Percentiles rank a stretch among this genome's conserved stretches.
Conservation (phyloP, 2,329 filamentous ascomycete genomes). For the Didymella pomorum region DNA sequence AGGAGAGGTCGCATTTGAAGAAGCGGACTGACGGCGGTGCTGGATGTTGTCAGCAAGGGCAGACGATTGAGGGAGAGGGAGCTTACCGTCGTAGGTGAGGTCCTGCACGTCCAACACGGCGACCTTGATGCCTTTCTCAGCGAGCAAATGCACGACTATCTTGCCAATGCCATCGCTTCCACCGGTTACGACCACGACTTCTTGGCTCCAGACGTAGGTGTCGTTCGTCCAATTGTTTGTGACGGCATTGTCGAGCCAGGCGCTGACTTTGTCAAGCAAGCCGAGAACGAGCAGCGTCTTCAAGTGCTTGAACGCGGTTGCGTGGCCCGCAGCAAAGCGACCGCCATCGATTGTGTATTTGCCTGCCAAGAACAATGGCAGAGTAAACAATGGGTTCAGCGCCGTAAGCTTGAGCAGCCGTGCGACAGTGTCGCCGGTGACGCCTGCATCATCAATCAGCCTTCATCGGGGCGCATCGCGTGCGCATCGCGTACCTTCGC, state of each 20-base stretch:
- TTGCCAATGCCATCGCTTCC: constrained; percentile 78
- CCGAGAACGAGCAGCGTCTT: constrained; percentile 63
- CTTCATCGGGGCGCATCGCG: neutral
- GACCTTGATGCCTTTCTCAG: constrained; percentile 70
- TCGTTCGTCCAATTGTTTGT: constrained; percentile 62
- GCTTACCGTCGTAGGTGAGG: constrained; percentile 60
- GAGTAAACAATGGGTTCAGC: constrained; percentile 69
- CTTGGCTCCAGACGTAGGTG: constrained; percentile 70
- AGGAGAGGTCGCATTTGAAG: constrained; percentile 75
- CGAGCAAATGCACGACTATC: constrained; percentile 70
- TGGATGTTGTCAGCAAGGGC: constrained; percentile 32
- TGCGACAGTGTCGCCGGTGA: constrained; percentile 64
- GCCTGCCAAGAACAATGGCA: constrained; percentile 69
- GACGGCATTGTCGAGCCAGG: constrained; percentile 60
- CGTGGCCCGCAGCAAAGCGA: constrained; percentile 57
- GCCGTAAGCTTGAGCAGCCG: constrained; percentile 66
- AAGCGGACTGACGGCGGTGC: constrained; percentile 66
- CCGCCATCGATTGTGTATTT: constrained; percentile 70
- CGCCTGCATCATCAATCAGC: constrained; percentile 30
- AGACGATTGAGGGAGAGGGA: neutral
- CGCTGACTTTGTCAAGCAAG: constrained; percentile 58
- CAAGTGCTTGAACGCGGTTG: constrained; percentile 63
- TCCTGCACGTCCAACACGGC: constrained; percentile 75
- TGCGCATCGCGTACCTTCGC: constrained; percentile 45
- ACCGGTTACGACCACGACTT: constrained; percentile 77